phyloP scores from a whole-genome alignment of 23 red algal genomes.

The Chondrus crispus region DNA sequence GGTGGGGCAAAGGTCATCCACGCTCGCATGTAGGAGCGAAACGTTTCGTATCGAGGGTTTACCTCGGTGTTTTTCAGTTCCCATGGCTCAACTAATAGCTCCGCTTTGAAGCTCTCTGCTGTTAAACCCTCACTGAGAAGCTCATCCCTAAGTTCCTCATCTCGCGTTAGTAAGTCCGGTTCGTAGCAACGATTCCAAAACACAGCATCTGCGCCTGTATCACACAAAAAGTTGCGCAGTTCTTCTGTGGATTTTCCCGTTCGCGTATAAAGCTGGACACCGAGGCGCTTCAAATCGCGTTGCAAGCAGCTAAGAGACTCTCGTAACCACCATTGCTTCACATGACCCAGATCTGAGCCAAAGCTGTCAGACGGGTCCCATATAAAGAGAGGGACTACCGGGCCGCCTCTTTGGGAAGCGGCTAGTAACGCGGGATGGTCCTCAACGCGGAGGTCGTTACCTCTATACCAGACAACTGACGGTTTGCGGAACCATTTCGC shows the following conservation, averaged over 20 bases:
- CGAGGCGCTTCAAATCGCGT: constrained; percentile 62
- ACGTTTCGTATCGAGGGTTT: constrained; percentile 44
- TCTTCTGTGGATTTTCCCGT: constrained; percentile 56
- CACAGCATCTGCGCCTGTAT: constrained; percentile 76
- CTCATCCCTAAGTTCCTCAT: constrained; percentile 73
- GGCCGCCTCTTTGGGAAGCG: constrained; percentile 79
- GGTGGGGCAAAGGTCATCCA: constrained; percentile 96
- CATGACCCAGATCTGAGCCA: constrained; percentile 38
- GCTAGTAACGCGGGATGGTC: constrained; percentile 92
- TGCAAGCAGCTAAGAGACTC: constrained; percentile 59
- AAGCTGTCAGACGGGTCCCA: constrained; percentile 58
- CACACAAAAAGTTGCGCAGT: constrained; percentile 47
- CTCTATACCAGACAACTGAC: constrained; percentile 89
- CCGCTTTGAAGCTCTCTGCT: constrained; percentile 92
- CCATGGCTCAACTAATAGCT: constrained; percentile 99
- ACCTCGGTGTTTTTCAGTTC: constrained; percentile 58
- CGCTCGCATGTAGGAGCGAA: constrained; percentile 84
- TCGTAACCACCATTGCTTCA: constrained; percentile 85
- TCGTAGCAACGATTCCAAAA: constrained; percentile 99
- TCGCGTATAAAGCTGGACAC: constrained; percentile 69
- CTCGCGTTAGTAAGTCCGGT: constrained; percentile 60
- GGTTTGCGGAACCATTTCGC: constrained; percentile 71
- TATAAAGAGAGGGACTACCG: constrained; percentile 79
- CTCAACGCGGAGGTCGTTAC: constrained; percentile 91
- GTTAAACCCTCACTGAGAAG: constrained; percentile 49